Evolutionary conservation across 2,329 filamentous ascomycete species (phyloP).

Genomic region (Talaromyces sp.): DNA sequence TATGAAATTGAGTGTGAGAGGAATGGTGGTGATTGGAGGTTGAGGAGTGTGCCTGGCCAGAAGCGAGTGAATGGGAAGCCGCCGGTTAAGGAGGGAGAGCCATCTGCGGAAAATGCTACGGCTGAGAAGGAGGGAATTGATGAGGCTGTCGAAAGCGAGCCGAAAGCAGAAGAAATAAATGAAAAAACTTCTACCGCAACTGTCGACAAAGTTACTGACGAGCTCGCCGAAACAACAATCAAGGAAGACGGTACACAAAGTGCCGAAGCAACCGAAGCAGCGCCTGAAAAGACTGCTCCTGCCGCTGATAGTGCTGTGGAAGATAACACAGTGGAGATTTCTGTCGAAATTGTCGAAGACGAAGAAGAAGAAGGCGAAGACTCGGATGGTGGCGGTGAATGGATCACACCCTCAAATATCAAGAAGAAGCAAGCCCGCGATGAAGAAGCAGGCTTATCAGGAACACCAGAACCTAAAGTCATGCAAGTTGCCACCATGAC

Average conservation of each 20-base stretch:
- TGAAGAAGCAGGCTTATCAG: constrained; percentile 47
- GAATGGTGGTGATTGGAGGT: constrained; percentile 82
- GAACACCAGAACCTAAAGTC: constrained; percentile 56
- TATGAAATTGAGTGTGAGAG: constrained; percentile 94
- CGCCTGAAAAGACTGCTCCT: constrained; percentile 15
- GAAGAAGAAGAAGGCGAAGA: constrained; percentile 34
- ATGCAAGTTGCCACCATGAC: constrained; percentile 91
- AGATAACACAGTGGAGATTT: constrained; percentile 14
- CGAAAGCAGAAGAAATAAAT: constrained; percentile 6
- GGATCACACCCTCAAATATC: constrained; percentile 93
- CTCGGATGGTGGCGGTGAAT: constrained; percentile 57
- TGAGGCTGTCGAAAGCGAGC: constrained; percentile 8
- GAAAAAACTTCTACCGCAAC: constrained; percentile 6
- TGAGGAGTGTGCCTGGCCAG: constrained; percentile 75
- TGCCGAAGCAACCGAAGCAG: constrained; percentile 22
- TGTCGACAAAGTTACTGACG: constrained; percentile 31
- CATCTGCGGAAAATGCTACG: constrained; percentile 19
- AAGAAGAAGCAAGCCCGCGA: constrained; percentile 76
- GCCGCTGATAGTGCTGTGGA: constrained; percentile 16
- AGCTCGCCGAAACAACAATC: constrained; percentile 27
- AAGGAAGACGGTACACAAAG: constrained; percentile 29
- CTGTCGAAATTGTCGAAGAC: constrained; percentile 25
- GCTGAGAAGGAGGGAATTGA: background rate
- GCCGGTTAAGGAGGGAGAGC: constrained; percentile 46
- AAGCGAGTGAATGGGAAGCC: constrained; percentile 71